These are phyloP conservation scores for Teratosphaeria gauchensis DNA, from an alignment of 2,329 filamentous ascomycete species.

Conservation along the genomic window DNA sequence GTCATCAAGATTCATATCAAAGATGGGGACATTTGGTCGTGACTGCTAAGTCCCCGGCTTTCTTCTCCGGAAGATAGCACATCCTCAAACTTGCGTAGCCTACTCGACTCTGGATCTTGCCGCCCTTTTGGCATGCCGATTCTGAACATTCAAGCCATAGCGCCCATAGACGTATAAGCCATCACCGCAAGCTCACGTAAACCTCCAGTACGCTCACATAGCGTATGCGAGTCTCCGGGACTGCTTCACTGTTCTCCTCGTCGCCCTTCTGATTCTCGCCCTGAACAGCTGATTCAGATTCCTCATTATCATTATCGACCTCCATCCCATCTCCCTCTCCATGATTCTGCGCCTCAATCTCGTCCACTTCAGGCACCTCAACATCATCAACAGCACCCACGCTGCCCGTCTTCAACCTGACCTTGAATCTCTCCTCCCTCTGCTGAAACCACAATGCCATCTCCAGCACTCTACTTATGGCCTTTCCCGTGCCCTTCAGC, in stretches of 20 bases:
- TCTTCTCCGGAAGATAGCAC: too few relatives aligned
- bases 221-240: constrained; percentile 33
- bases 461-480: constrained; percentile 53
- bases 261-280: neutral
- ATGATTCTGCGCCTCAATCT: constrained; percentile 10
- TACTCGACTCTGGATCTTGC: too few relatives aligned
- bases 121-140: too few relatives aligned
- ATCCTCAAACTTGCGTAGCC: too few relatives aligned
- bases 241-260: neutral
- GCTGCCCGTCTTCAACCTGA: constrained; percentile 53
- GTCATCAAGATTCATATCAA: too few relatives aligned
- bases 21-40: too few relatives aligned
- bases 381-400: constrained; percentile 61
- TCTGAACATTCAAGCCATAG: too few relatives aligned
- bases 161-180: neutral
- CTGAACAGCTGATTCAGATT: neutral
- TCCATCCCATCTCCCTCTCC: neutral
- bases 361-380: constrained; percentile 24
- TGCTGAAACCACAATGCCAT: constrained; percentile 57
- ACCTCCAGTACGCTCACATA: constrained; percentile 26
- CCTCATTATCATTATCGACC: neutral
- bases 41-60: too few relatives aligned
- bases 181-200: constrained; percentile 22
- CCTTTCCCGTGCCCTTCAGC: constrained; percentile 56
- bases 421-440: constrained; percentile 45